phyloP scores from a whole-genome alignment of 2,329 filamentous ascomycete species.

The Aspergillus fumigatiaffinis region DNA sequence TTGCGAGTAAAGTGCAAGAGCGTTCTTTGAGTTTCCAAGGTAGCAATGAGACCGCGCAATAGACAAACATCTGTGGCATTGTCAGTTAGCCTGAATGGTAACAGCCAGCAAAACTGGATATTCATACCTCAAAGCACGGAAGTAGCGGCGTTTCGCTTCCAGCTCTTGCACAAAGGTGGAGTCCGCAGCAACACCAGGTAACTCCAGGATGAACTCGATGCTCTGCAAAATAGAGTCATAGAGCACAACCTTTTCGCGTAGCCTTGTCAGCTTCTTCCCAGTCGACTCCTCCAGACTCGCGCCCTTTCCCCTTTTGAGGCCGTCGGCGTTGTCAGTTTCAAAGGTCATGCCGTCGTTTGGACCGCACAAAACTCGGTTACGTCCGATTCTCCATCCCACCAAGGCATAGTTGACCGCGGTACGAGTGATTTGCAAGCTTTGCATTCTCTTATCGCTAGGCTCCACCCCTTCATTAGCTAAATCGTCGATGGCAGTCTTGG shows the following conservation, averaged over 20 bases:
- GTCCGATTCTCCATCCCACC: conserved; percentile 89
- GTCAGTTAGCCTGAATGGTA: conserved; percentile 9
- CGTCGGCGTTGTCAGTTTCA: conserved; percentile 42
- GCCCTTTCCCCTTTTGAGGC: conserved; percentile 51
- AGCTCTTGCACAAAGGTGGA: conserved; percentile 70
- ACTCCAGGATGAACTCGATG: conserved; percentile 80
- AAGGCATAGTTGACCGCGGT: conserved; percentile 93
- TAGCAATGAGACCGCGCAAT: conserved; percentile 81
- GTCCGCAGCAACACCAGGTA: conserved; percentile 87
- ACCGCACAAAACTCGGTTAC: conserved; percentile 87
- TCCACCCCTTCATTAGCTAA: conserved; percentile 76
- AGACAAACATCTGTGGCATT: conserved; percentile 62
- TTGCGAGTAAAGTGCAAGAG: conserved; percentile 77
- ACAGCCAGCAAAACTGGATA: neutral
- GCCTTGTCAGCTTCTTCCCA: conserved; percentile 70
- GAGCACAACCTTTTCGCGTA: conserved; percentile 82
- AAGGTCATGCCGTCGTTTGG: conserved; percentile 69
- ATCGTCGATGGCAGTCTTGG: conserved; percentile 90
- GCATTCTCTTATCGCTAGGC: conserved; percentile 81
- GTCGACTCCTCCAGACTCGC: conserved; percentile 61
- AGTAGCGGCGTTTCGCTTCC: conserved; percentile 76
- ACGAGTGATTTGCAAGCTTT: conserved; percentile 85
- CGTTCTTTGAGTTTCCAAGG: conserved; percentile 67
- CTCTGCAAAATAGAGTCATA: conserved; percentile 91
- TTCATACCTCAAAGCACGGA: conserved; percentile 76